Base-by-base conservation (phyloP, 1,284 basidiomycete species). In the Ceratobasidium sp. region DNA sequence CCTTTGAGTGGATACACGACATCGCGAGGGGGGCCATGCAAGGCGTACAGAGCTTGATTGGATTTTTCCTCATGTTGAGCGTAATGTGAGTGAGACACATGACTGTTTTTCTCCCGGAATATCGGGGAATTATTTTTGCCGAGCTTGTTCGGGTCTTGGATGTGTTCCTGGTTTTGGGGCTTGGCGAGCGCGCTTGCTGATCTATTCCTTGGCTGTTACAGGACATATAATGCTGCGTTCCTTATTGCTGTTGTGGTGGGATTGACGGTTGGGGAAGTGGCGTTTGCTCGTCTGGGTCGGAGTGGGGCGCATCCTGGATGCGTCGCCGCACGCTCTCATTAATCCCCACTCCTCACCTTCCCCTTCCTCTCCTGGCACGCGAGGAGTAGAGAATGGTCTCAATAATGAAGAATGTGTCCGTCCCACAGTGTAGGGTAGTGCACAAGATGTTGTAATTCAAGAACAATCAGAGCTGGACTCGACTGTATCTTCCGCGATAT, bases 201-300 rank as follows among this genome's bases (percentile, higher is more conserved):
- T 73, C 6, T 6, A 4, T 22, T 22, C 19, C 66, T 48, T 7
- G 51, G 47, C 27, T 45, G 64, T 62, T 3, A n/a, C 76, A 93
- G 92, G 92, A 91, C 91, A 11, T 93, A 90, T 81, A 89, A 93
- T 77, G 90, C 86, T 19, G 89, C 87, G 8, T 93, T 87, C 78
- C 84, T 93, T 63, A 87, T 93, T 24, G 85, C 89, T 33, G 88
- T 93, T 75, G 79, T 93, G 24, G 73, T 86, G 3, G 91, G 91
- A 11, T 80, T 91, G 48, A 89, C 87, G n/a, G 79, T 90, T 47
- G 92, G 92, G 36, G 92, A 93, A 81, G 81, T 88, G 17, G 65
- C 90, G 50, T 91, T 92, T 79, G 91, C 91, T n/a, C 65, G 77
- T 19, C 71, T 77, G 45, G 75, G 60, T 8, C 41, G 60, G 6